phyloP scores from a whole-genome alignment of 2,329 filamentous ascomycete species.

The Colletotrichum echinochloae region DNA sequence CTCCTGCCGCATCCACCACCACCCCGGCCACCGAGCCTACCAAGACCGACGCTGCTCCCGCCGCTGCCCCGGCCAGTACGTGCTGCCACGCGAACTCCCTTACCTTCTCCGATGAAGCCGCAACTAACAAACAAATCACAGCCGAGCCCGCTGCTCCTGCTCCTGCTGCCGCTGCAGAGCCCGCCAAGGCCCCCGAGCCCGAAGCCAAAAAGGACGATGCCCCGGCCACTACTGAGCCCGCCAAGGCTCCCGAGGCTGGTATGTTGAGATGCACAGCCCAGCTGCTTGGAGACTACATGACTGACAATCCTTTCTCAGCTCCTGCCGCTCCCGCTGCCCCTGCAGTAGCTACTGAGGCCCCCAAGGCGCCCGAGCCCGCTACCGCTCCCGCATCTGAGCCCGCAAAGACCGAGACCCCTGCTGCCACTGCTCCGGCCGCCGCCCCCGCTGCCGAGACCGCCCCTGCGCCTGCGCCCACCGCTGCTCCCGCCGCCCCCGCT shows the following conservation, averaged over 20 bases:
- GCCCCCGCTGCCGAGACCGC: slow-evolving; percentile 42
- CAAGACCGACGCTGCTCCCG: slow-evolving; percentile 44
- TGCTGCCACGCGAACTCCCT: not conserved
- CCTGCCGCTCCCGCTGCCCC: slow-evolving; percentile 30
- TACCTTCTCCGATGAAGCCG: not conserved
- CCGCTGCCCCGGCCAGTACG: slow-evolving; percentile 38
- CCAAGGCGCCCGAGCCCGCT: slow-evolving; percentile 42
- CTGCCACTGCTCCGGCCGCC: slow-evolving; percentile 25
- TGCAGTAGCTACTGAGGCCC: slow-evolving; percentile 44
- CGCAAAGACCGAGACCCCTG: slow-evolving; percentile 40
- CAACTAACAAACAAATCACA: slow-evolving; percentile 15
- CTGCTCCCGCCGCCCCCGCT: slow-evolving; percentile 43
- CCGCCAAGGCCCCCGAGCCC: slow-evolving; percentile 37
- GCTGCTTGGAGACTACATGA: not conserved
- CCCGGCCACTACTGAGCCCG: slow-evolving; percentile 38
- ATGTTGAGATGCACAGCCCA: slow-evolving; percentile 1
- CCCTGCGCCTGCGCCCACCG: slow-evolving; percentile 44
- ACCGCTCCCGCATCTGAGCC: slow-evolving; percentile 32
- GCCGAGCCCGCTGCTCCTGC: slow-evolving; percentile 40
- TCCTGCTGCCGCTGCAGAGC: slow-evolving; percentile 32
- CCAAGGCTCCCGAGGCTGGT: slow-evolving; percentile 39
- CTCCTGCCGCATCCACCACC: slow-evolving; percentile 44
- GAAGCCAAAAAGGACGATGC: slow-evolving; percentile 36
- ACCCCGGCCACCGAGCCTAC: slow-evolving; percentile 47
- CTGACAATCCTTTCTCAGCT: slow-evolving; percentile 22